Evolutionary conservation across 305 asterid genomes (phyloP), one percentile per base, ranked within the genome.

Genomic region (Withania somnifera): DNA sequence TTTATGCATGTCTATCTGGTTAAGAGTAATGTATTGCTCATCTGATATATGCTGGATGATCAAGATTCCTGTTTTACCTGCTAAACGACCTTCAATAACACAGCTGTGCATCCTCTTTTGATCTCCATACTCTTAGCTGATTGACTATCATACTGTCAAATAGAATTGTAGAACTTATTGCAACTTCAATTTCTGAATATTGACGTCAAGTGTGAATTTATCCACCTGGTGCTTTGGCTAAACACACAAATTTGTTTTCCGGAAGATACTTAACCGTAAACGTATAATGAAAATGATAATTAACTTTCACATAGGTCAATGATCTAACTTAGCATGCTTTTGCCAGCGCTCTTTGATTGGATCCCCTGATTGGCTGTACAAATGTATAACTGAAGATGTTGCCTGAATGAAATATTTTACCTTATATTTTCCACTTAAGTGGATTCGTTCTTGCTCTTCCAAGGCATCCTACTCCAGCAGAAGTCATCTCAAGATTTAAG

Each of bases 11-110:
- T 24, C 24, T 24, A 14, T 71, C 78, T 24, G 24, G 40, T 45
- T 50, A 45, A 71, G 20, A 40, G 45, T 71, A 24, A 42, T 45
- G 78, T 22, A 71, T 45, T 80, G 57, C 71, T 15, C 42, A 79
- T 60, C 75, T 42, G 77, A 47, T 79, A 40, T 66, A 79, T 42
- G 73, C 82, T 79, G 71, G 26, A 78, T 78, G 47, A 61, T 36
- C 56, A 22, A 3, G 45, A 71, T 42, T 45, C 15, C 57, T 45
- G 11, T 68, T 42, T 42, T 69, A 42, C 78, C 3, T 69, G 78
- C 26, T 69, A 69, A 4, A 20, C 14, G 56, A 42, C 56, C 56
- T 42, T 69, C 42, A 69, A 42, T 68, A 32, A 38, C 53, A 13
- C 56, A 69, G 40, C 34, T 13, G 20, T 3, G 6, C 6, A 7